Evolutionary conservation across 768 basidiomycete species (phyloP), one percentile per base, ranked within the genome.

Genomic region (Pseudohyphozyma bogoriensis): DNA sequence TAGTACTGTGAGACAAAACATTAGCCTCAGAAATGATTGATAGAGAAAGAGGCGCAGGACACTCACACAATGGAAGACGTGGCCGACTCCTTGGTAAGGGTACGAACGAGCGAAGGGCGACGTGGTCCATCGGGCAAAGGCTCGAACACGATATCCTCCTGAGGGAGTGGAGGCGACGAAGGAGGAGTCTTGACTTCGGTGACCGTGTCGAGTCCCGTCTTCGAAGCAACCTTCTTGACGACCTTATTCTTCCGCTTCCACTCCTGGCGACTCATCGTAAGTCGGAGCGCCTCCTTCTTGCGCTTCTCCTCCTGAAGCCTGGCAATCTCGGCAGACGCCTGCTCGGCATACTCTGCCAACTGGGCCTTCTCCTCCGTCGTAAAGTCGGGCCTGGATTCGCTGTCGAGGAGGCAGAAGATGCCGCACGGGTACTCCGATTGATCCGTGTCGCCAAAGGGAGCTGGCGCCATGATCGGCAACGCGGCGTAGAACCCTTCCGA

Each of bases 341-440:
- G 13, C 45, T 60, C 61, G 13, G 61, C 65, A 46, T 62, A 49
- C 28, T 45, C 46, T 20, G 51, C 46, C 26, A 66, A 51, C 24
- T 60, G 46, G 26, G 24, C 36, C 10, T 52, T 60, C 4, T 66
- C 65, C 52, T 59, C 24, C 7, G 33, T 26, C 13, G 33, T 29
- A 33, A 66, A 66, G 29, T 7, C 10, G 0, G 36, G 5, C 3
- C 61, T 58, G 0, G 65, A 51, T 15, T 36, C 44, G 44, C 54
- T 42, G 56, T 61, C 65, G 51, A 66, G 55, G 7, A 66, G 36
- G 56, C 65, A 62, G 47, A 62, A 60, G 13, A 66, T 56, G 37
- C 64, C 64, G 10, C 37, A 55, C 13, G 60, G 45, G 36, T 36
- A 52, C 5, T 13, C 12, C 0, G 45, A 50, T 13, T n/a, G 42